Evolutionary conservation across 345 rosid genomes (phyloP), one percentile per base, ranked within the genome.

Genomic region (Camelina hispida): DNA sequence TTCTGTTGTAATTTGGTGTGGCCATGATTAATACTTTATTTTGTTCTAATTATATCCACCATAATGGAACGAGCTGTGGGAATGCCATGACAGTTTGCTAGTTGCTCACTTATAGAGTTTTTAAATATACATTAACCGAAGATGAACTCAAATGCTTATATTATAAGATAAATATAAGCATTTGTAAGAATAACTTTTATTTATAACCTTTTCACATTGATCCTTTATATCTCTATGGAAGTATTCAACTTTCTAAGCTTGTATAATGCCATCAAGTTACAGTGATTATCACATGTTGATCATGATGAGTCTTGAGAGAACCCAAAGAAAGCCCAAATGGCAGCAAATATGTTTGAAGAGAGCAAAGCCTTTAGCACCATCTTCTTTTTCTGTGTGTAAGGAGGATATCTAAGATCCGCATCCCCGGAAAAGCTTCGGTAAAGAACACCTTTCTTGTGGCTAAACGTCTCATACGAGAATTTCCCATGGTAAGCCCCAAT

Each of bases 401-500:
- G 97, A 18, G 96, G 96, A 44, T 94, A 90, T 83, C 97, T 85
- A 25, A 82, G 3, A n/a, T 83, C 54, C 16, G 84, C 4, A 68
- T 94, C 97, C 15, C 91, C 95, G 0, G 48, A 68, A 37, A 90
- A 91, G 68, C 91, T 82, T 66, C 93, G 74, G 71, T 86, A 83
- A 0, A 89, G 66, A 55, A 94, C 93, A 44, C 87, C 85, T 79
- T 94, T 94, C 83, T 88, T 87, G 72, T 94, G 97, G 81, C 95
- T 89, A 80, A 91, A 94, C n/a, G 90, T 82, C 46, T 91, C 96
- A 70, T 87, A 94, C 42, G 98, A 91, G 78, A 81, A 90, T 37
- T 94, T 85, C 2, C 97, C 97, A 22, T 94, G 97, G 84, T 94
- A 94, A 0, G 89, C 73, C 25, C 97, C 97, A 48, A 90, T 84